phyloP scores from a whole-genome alignment of 352 stramenopile species.

The Globisporangium irregulare region DNA sequence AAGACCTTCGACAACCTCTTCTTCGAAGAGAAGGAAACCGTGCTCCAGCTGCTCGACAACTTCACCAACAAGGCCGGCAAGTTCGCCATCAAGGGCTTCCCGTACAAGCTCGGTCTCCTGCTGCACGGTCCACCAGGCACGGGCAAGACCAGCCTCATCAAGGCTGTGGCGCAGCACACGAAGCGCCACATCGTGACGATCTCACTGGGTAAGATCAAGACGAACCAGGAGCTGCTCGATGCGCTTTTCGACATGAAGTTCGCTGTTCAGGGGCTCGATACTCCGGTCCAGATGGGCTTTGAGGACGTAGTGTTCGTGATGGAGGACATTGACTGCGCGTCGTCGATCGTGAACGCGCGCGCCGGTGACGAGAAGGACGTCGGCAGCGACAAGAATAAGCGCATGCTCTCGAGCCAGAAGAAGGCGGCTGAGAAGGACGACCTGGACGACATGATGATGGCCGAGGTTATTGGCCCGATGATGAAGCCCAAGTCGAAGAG shows the following conservation, averaged over 20 bases:
- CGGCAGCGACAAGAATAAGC: conserved; percentile 1
- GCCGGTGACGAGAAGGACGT: not conserved
- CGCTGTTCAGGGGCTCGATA: conserved; percentile 34
- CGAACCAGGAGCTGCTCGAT: conserved; percentile 65
- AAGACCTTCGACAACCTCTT: no score
- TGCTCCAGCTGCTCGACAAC: no score
- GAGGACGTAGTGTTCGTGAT: conserved; percentile 65
- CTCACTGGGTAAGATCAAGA: conserved; percentile 53
- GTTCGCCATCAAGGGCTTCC: no score
- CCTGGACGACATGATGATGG: conserved; percentile 27
- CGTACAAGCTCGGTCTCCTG: no score
- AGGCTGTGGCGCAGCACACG: conserved; percentile 80
- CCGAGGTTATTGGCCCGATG: conserved; percentile 26
- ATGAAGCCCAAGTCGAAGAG: not conserved
- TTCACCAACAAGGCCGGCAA: no score
- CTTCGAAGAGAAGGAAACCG: no score
- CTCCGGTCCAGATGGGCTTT: conserved; percentile 42
- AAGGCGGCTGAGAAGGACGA: conserved; percentile 24
- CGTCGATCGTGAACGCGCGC: conserved; percentile 35
- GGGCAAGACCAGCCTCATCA: conserved; percentile 90
- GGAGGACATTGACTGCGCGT: conserved; percentile 24
- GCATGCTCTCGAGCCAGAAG: conserved; percentile 10
- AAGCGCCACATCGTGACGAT: conserved; percentile 77
- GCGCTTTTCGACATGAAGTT: conserved; percentile 58
- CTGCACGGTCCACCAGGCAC: conserved; percentile 81